Base-by-base conservation (phyloP, 768 basidiomycete species). In the Leccinellum luteum region DNA sequence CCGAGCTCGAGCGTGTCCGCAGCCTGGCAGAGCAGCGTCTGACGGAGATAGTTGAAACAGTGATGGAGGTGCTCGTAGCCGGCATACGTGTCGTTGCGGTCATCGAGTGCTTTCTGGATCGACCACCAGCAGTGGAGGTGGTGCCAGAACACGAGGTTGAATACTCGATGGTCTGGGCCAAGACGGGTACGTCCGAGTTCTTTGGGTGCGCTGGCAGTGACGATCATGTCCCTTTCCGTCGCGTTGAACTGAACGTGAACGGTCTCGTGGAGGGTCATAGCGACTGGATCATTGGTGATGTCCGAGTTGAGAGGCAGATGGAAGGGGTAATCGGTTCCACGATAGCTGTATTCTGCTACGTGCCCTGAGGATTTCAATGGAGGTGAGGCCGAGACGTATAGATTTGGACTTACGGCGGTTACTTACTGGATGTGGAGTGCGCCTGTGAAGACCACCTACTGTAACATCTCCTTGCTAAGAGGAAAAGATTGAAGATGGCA, bases 101-200 rank as follows among this genome's bases (percentile, higher is more conserved):
- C 61, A 7, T 62, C 53, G 4, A 62, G 6, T 6, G 60, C 61
- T 34, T 27, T 50, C 13, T 59, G 61, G 17, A 62, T 58, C 4
- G 61, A 62, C 61, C 61, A 62, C 19, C 58, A n/a, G 31, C 61
- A 62, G 25, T 62, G 61, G 35, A 63, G 41, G 8, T 62, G 51
- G 13, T 63, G 61, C 48, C 51, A 58, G 52, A 53, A 62, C 8
- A 43, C 43, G 35, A 59, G 9, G 8, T 51, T 63, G 52, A 63
- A 58, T 28, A 62, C 5, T 31, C 56, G 41, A 15, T 63, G 49
- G 15, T 62, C 61, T 41, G 61, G 61, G 7, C 61, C 61, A 7
- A 63, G 61, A 14, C 61, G 61, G 2, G 44, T 48, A 6, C 61
- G 55, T 23, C 61, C 56, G 4, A 48, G 43, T 8, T 63, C 61